Evolutionary conservation across 2,329 filamentous ascomycete species (phyloP).

Genomic region (Hymenoscyphus albidus): DNA sequence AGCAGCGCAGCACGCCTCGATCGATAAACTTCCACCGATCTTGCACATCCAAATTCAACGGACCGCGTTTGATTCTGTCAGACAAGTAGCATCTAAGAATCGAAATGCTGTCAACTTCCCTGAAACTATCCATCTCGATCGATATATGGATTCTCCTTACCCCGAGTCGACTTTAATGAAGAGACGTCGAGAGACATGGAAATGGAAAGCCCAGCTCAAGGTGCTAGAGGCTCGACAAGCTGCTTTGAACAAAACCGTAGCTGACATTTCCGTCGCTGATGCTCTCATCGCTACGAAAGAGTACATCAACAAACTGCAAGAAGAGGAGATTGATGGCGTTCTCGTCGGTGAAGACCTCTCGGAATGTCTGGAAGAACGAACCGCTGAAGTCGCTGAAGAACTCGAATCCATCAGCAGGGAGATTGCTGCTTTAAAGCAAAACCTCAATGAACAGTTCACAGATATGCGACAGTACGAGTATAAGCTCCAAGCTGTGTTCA

Average conservation of each 20-base stretch:
- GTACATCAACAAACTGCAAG: constrained; percentile 43
- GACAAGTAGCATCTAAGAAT: constrained; percentile 63
- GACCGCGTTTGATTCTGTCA: constrained; percentile 64
- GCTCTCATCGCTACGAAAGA: constrained; percentile 34
- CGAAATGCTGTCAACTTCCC: constrained; percentile 74
- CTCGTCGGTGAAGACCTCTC: constrained; percentile 41
- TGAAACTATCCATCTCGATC: constrained; percentile 78
- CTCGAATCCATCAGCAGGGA: constrained; percentile 44
- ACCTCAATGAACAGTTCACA: constrained; percentile 53
- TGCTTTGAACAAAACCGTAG: constrained; percentile 25
- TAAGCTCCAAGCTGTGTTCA: constrained; percentile 85
- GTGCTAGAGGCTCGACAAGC: constrained; percentile 44
- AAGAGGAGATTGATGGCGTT: constrained; percentile 40
- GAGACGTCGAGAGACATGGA: constrained; percentile 69
- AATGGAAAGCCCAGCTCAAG: constrained; percentile 61
- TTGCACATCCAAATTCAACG: constrained; percentile 88
- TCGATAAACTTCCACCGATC: constrained; percentile 74
- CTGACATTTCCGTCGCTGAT: constrained; percentile 29
- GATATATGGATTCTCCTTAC: constrained; percentile 70
- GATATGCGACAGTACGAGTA: constrained; percentile 67
- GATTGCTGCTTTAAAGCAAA: constrained; percentile 42
- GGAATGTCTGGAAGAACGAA: constrained; percentile 42
- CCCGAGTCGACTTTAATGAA: constrained; percentile 56
- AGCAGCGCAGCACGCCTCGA: constrained; percentile 63
- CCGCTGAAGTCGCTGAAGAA: constrained; percentile 43